phyloP scores from a whole-genome alignment of 2,329 filamentous ascomycete genomes.

The Botrytis cinerea region DNA sequence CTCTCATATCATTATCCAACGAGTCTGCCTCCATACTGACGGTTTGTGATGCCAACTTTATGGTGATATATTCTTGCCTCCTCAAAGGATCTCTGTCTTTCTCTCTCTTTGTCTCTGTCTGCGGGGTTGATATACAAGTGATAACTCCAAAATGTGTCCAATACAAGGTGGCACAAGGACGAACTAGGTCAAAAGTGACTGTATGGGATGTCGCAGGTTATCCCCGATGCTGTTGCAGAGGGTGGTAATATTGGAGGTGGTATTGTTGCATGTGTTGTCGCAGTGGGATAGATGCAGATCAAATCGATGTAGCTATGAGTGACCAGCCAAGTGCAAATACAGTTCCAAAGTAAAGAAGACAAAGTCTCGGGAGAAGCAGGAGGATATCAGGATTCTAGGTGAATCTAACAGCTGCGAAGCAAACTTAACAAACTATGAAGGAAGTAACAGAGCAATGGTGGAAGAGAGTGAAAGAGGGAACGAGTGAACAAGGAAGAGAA shows the following conservation, averaged over 20 bases:
- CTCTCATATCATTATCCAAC: conserved; percentile 78
- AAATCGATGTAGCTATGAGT: neutral
- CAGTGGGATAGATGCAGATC: neutral
- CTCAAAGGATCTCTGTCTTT: neutral
- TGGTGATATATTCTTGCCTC: neutral
- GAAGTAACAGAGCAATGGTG: neutral
- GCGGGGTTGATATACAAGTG: neutral
- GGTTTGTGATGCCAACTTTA: neutral
- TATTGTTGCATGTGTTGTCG: neutral
- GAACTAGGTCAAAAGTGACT: neutral
- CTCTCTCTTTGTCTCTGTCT: neutral
- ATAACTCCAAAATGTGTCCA: neutral
- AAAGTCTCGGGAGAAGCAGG: neutral
- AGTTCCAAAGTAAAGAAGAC: neutral
- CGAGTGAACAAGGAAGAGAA: neutral
- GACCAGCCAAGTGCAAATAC: neutral
- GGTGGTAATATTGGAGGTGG: neutral
- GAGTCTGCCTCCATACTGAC: conserved; percentile 29
- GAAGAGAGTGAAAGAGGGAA: neutral
- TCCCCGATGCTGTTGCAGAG: neutral
- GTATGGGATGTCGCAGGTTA: neutral
- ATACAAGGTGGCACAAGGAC: neutral
- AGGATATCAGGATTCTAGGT: neutral
- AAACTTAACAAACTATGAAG: neutral
- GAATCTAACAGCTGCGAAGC: neutral